A percentile compares a stretch with the other conserved stretches of the same genome.
phyloP scores from a whole-genome alignment of 495 filamentous ascomycete species.

The Podospora pseudopauciseta region DNA sequence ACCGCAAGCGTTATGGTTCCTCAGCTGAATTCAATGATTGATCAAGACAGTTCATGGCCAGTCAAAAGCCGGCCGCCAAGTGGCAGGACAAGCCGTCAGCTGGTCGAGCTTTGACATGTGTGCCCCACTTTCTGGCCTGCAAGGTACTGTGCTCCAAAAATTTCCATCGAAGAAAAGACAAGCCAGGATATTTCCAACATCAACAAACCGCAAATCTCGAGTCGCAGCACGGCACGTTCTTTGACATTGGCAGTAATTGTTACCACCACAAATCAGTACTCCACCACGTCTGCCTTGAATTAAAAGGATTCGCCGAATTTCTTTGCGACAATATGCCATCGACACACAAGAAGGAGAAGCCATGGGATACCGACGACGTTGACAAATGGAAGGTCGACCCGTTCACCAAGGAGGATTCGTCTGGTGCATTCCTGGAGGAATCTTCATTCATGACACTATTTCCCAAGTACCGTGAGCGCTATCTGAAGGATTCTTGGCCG shows the following conservation, averaged over 20 bases:
- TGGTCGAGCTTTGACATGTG: constrained; percentile 3
- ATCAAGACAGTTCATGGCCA: neutral
- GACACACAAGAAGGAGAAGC: constrained; percentile 89
- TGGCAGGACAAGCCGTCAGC: neutral
- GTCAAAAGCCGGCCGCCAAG: neutral
- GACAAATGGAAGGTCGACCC: constrained; percentile 95
- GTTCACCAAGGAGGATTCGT: constrained; percentile 83
- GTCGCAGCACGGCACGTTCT: neutral
- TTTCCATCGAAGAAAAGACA: constrained; percentile 12
- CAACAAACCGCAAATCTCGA: neutral
- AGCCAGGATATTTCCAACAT: constrained; percentile 3
- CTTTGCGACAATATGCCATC: constrained; percentile 65
- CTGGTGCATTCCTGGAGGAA: constrained; percentile 87
- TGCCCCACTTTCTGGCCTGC: constrained; percentile 18
- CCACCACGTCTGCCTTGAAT: neutral
- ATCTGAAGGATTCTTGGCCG: constrained; percentile 90
- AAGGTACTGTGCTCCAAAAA: constrained; percentile 22
- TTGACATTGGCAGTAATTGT: neutral
- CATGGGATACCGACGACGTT: constrained; percentile 96
- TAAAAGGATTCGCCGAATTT: neutral
- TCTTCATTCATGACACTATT: constrained; percentile 84
- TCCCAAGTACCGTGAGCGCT: constrained; percentile 95
- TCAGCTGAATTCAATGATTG: no score
- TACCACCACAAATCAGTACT: neutral
- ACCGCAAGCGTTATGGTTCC: neutral